These are phyloP conservation scores for Diplodia intermedia DNA, from an alignment of 2,329 filamentous ascomycete species.

Conservation along the genomic window DNA sequence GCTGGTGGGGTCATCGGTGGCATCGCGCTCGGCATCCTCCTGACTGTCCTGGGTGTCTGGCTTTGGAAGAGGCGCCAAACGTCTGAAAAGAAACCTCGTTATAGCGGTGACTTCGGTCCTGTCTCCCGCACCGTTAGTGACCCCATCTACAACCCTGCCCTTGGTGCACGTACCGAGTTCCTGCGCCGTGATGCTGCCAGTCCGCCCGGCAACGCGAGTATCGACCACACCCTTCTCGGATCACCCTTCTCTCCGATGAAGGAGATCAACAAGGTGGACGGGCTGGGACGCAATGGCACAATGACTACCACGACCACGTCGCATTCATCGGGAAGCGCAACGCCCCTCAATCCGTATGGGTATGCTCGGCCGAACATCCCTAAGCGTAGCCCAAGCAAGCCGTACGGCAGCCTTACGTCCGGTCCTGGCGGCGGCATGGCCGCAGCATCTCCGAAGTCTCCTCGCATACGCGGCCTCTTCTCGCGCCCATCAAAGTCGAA, in stretches of 20 bases:
- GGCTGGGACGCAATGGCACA: conserved; percentile 42
- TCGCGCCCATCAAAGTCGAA: conserved; percentile 11
- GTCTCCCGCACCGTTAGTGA: conserved; percentile 48
- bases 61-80: conserved; percentile 44
- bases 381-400: conserved; percentile 20
- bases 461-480: conserved; percentile 21
- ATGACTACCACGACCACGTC: conserved; percentile 33
- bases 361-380: conserved; percentile 17
- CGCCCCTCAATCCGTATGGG: conserved; percentile 25
- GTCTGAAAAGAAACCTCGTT: conserved; percentile 41
- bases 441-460: conserved; percentile 22
- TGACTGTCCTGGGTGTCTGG: conserved; percentile 44
- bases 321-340: conserved; percentile 8
- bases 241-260: conserved; percentile 41
- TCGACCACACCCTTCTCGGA: conserved; percentile 35
- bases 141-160: conserved; percentile 48
- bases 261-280: conserved; percentile 33
- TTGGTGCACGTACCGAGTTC: conserved; percentile 47
- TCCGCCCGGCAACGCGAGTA: conserved; percentile 42
- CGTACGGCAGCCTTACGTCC: conserved; percentile 25
- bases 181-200: conserved; percentile 43
- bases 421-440: conserved; percentile 30
- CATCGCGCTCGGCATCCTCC: conserved; percentile 45
- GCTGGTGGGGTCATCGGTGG: conserved; percentile 49
- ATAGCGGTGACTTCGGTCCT: conserved; percentile 49